Evolutionary conservation across 805 yeast genomes (phyloP).

Genomic region (Metschnikowia similis): DNA sequence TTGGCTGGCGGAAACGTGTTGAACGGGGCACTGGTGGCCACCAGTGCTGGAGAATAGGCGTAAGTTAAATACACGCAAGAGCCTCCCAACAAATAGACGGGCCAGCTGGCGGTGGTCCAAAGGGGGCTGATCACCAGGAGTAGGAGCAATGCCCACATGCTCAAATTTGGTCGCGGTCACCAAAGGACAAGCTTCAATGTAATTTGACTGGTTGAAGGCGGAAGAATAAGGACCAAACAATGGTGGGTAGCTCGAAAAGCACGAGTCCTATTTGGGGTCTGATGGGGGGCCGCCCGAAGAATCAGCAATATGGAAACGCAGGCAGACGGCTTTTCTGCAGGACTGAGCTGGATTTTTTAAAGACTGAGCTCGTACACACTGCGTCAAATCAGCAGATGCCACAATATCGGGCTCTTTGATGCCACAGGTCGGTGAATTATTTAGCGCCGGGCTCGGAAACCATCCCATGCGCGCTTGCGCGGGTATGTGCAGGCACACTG

Average conservation of each 20-base stretch:
- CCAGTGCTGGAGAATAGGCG: constrained; percentile 39
- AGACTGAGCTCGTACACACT: not conserved
- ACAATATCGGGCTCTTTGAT: not conserved
- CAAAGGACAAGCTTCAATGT: too few species aligned
- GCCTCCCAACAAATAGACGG: not conserved
- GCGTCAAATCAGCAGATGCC: not conserved
- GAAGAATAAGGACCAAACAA: too few species aligned
- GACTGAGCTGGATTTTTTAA: too few species aligned
- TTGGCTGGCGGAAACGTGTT: constrained; percentile 24
- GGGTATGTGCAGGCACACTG: not conserved
- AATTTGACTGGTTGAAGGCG: too few species aligned
- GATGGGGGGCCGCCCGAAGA: too few species aligned
- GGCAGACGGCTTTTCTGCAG: too few species aligned
- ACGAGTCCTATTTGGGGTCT: too few species aligned
- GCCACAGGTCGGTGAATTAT: not conserved
- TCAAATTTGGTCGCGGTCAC: too few species aligned
- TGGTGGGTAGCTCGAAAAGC: too few species aligned
- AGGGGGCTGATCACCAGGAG: not conserved
- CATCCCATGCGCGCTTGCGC: not conserved
- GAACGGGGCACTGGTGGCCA: constrained; percentile 29
- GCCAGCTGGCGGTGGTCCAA: not conserved
- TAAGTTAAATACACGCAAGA: constrained; percentile 32
- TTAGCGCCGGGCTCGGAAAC: not conserved
- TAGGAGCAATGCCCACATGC: not conserved
- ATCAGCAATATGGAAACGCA: too few species aligned